Base-by-base conservation (phyloP, 345 rosid genomes). In the Arabidopsis suecica region DNA sequence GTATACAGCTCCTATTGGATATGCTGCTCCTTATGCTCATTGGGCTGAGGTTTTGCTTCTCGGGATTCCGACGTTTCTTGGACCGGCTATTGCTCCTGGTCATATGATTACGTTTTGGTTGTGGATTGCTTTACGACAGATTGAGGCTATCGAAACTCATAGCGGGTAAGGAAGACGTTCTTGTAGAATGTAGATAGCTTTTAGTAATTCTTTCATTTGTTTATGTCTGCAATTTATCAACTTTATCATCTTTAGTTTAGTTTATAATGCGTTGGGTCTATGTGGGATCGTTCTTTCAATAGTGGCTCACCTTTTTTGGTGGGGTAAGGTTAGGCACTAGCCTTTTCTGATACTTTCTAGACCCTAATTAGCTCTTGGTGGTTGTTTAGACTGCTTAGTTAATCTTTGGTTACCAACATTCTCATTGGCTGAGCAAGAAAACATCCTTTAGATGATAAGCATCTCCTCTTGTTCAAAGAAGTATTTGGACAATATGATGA, bases 61-160 rank as follows among this genome's bases (percentile, higher is more conserved):
- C 1, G 94, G 96, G 49, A 81, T 92, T 51, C 97, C 97, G 2
- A 83, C 96, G 6, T 86, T 90, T 71, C 85, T 93, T 1, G 98
- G 96, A 12, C 93, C 98, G 0, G 98, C 96, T 0, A 78, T 93
- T 65, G 96, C 71, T 83, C 94, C 97, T 34, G 91, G 96, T 1
- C 98, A 90, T 81, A 86, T 93, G 82, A 71, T 86, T 51, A 93
- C 93, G 2, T 87, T 93, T 45, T 93, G 94, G 93, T 78, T 86
- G 54, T 90, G 97, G 97, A 84, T 92, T 41, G 88, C 82, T 77
- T 82, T 90, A 55, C 86, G 97, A 71, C 96, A 92, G 82, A 72
- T 87, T 10, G 96, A 92, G 82, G 97, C 97, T 0, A 87, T 92
- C 47, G 96, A 90, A 48, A 88, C 92, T 36, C 97, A 90, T 70